phyloP scores from a whole-genome alignment of 495 filamentous ascomycete species.

The Lophiotrema nucula region DNA sequence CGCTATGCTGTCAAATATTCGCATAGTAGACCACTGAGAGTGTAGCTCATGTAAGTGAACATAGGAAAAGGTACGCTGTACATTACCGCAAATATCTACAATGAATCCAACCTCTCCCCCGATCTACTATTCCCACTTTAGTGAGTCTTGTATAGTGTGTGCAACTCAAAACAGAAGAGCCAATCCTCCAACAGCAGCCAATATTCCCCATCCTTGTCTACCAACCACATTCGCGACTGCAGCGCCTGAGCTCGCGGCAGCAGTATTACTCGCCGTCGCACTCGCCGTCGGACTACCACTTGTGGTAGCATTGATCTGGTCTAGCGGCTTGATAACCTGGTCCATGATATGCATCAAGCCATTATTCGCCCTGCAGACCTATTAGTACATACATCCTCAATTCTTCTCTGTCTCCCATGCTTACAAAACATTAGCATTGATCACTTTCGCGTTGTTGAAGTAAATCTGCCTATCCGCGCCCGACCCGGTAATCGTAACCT shows the following conservation, averaged over 20 bases:
- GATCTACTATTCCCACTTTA: too few species aligned
- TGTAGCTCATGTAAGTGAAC: too few species aligned
- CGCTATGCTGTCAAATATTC: too few species aligned
- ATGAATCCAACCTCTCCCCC: too few species aligned
- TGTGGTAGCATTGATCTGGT: slow-evolving; percentile 13
- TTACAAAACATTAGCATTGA: slow-evolving; percentile 38
- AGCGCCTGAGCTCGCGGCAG: not conserved
- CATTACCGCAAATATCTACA: too few species aligned
- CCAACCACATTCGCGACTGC: too few species aligned
- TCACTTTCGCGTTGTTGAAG: slow-evolving; percentile 42
- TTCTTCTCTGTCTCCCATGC: not conserved
- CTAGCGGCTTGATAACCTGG: slow-evolving; percentile 28
- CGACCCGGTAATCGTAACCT: slow-evolving; percentile 23
- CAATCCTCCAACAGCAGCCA: too few species aligned
- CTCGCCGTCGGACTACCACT: not conserved
- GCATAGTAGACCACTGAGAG: too few species aligned
- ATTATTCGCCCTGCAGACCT: slow-evolving; percentile 36
- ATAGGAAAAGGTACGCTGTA: too few species aligned
- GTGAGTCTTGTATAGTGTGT: too few species aligned
- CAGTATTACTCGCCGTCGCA: not conserved
- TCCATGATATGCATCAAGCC: slow-evolving; percentile 42
- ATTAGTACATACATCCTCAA: slow-evolving; percentile 3
- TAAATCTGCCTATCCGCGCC: slow-evolving; percentile 23
- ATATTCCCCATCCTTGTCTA: too few species aligned
- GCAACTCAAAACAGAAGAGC: too few species aligned